Conservation (phyloP, 2,329 filamentous ascomycete genomes). For the Trichoderma gracile region DNA sequence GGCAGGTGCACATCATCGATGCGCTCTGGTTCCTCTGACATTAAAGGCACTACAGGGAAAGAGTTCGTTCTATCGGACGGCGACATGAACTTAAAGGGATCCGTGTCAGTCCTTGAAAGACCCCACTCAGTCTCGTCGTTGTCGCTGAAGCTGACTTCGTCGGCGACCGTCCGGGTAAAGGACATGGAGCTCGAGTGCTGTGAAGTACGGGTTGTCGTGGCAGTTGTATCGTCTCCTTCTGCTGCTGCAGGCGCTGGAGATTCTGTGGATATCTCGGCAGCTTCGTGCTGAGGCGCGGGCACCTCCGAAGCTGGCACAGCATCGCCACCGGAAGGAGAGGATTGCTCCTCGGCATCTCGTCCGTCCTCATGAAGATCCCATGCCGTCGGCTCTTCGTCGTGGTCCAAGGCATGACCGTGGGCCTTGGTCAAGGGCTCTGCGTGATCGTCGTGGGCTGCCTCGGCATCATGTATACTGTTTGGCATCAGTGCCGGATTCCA, state of each 20-base stretch:
- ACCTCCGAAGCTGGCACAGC: slow-evolving; percentile 34
- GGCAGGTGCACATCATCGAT: slow-evolving; percentile 45
- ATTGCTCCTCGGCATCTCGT: slow-evolving; percentile 27
- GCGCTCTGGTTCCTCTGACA: slow-evolving; percentile 34
- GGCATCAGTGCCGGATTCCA: slow-evolving; percentile 48
- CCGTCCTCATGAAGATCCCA: slow-evolving; percentile 15
- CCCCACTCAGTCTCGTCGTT: slow-evolving; percentile 63
- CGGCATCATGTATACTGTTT: slow-evolving; percentile 32
- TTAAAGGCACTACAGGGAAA: slow-evolving; percentile 58
- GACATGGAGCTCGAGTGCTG: slow-evolving; percentile 64
- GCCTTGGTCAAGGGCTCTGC: slow-evolving; percentile 19
- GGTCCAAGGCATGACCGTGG: background rate
- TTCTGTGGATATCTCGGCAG: slow-evolving; percentile 11
- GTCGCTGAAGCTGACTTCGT: slow-evolving; percentile 60
- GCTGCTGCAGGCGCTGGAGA: background rate
- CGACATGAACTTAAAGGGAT: slow-evolving; percentile 59
- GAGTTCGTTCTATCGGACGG: slow-evolving; percentile 61
- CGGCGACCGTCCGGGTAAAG: slow-evolving; percentile 64
- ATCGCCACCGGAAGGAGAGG: slow-evolving; percentile 31
- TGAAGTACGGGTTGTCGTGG: slow-evolving; percentile 31
- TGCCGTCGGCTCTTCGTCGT: background rate
- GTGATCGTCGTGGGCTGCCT: slow-evolving; percentile 28
- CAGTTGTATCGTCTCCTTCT: slow-evolving; percentile 1
- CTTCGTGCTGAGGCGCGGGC: slow-evolving; percentile 25
- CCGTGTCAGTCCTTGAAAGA: slow-evolving; percentile 52